Evolutionary conservation across 352 stramenopile species (phyloP).

Genomic region (Globisporangium emineosum): DNA sequence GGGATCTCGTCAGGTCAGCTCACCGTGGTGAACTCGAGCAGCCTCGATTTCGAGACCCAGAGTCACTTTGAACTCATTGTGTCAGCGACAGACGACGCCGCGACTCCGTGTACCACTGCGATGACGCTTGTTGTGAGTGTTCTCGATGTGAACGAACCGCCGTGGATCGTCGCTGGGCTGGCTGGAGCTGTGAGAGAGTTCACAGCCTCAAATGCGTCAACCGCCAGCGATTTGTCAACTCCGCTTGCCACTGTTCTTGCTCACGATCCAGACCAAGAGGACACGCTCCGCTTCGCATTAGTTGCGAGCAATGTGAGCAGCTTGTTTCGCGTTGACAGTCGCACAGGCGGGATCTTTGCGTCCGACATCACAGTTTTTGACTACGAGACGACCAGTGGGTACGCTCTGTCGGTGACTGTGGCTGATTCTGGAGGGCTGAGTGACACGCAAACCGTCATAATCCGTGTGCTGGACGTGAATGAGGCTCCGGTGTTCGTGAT

Average conservation of each 20-base stretch:
- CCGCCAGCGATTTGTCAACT: conserved; percentile 20
- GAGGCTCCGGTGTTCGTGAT: conserved; percentile 37
- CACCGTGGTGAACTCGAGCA: background rate
- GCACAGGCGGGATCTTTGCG: conserved; percentile 36
- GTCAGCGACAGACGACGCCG: conserved; percentile 6
- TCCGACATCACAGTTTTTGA: conserved; percentile 37
- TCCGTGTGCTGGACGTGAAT: conserved; percentile 43
- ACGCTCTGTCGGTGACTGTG: conserved; percentile 12
- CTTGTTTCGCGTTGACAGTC: conserved; percentile 40
- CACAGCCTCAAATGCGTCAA: conserved; percentile 13
- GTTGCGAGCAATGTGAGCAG: conserved; percentile 21
- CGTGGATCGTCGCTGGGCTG: conserved; percentile 23
- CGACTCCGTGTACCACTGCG: conserved; percentile 3
- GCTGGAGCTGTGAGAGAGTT: conserved; percentile 38
- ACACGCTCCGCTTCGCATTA: conserved; percentile 16
- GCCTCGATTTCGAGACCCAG: conserved; percentile 13
- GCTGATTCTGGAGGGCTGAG: conserved; percentile 35
- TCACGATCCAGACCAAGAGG: conserved; percentile 7
- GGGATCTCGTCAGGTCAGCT: conserved; percentile 6
- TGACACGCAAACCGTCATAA: conserved; percentile 22
- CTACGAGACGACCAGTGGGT: conserved; percentile 30
- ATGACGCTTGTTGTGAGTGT: conserved; percentile 10
- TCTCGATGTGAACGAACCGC: conserved; percentile 50
- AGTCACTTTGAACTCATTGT: conserved; percentile 6
- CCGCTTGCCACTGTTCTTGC: conserved; percentile 22